Conservation (phyloP, 1,284 basidiomycete species). For the Amylostereum chailletii region DNA sequence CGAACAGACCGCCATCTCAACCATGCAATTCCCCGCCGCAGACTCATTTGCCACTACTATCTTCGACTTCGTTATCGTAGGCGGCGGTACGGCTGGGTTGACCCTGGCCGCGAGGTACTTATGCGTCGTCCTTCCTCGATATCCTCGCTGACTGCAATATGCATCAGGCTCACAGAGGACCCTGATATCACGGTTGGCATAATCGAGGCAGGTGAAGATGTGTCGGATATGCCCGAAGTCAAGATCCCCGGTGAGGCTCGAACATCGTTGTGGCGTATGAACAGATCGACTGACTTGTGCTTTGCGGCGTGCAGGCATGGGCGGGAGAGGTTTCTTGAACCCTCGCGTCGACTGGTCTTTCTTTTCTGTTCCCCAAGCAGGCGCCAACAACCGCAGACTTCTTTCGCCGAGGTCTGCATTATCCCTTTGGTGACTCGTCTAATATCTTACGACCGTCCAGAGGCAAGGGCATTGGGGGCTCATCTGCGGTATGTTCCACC, state of each 20-base stretch:
- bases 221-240: not conserved
- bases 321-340: not conserved
- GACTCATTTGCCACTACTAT: too few relatives aligned
- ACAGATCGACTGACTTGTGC: not conserved
- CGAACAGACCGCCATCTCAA: too few relatives aligned
- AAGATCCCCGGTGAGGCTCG: not conserved
- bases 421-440: not conserved
- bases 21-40: too few relatives aligned
- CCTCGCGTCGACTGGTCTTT: conserved; percentile 3
- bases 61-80: conserved; percentile 4
- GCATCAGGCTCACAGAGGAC: conserved; percentile 5
- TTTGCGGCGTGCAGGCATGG: not conserved
- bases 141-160: not conserved
- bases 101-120: not conserved
- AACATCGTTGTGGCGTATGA: not conserved
- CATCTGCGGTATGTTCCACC: conserved; percentile 1
- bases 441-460: not conserved
- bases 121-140: too few relatives aligned
- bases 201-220: conserved; percentile 4
- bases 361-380: not conserved
- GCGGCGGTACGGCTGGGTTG: conserved; percentile 2
- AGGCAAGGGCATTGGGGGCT: conserved; percentile 5
- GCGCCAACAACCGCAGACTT: conserved; percentile 3
- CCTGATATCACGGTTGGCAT: conserved; percentile 3
- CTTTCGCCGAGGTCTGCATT: not conserved